Evolutionary conservation across 2,329 filamentous ascomycete genomes (phyloP).

Genomic region (Golovinomyces cichoracearum): DNA sequence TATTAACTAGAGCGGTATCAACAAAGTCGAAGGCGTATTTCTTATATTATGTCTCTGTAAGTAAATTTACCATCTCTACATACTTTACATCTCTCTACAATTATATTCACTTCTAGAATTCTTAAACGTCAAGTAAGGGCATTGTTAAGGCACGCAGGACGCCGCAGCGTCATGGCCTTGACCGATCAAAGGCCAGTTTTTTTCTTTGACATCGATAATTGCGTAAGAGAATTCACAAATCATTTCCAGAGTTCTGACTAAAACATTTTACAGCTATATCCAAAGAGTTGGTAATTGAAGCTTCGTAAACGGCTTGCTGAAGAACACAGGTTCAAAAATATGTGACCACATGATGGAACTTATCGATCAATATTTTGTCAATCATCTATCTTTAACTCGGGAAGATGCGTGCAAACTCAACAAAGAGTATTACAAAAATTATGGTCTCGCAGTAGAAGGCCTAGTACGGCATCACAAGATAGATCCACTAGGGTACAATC

Average conservation of each 20-base stretch:
- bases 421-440: slow-evolving; percentile 78
- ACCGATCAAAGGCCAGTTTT: slow-evolving; percentile 24
- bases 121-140: too few species aligned
- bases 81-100: too few species aligned
- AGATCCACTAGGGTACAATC: slow-evolving; percentile 81
- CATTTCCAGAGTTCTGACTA: background rate
- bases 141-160: too few species aligned
- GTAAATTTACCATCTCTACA: too few species aligned
- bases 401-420: slow-evolving; percentile 71
- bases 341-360: slow-evolving; percentile 69
- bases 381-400: slow-evolving; percentile 45
- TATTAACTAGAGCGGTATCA: too few species aligned
- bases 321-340: slow-evolving; percentile 40
- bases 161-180: too few species aligned
- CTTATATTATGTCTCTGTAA: too few species aligned
- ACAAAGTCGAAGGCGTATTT: too few species aligned
- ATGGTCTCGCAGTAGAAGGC: slow-evolving; percentile 91
- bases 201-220: slow-evolving; percentile 95
- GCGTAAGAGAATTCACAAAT: slow-evolving; percentile 24
- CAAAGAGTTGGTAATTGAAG: slow-evolving; percentile 35
- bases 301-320: background rate
- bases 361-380: slow-evolving; percentile 31
- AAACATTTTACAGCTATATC: slow-evolving; percentile 35
- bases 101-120: too few species aligned
- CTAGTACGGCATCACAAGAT: slow-evolving; percentile 85